Conservation (phyloP, 1,284 basidiomycete genomes). For the Cutaneotrichosporon sp. region DNA sequence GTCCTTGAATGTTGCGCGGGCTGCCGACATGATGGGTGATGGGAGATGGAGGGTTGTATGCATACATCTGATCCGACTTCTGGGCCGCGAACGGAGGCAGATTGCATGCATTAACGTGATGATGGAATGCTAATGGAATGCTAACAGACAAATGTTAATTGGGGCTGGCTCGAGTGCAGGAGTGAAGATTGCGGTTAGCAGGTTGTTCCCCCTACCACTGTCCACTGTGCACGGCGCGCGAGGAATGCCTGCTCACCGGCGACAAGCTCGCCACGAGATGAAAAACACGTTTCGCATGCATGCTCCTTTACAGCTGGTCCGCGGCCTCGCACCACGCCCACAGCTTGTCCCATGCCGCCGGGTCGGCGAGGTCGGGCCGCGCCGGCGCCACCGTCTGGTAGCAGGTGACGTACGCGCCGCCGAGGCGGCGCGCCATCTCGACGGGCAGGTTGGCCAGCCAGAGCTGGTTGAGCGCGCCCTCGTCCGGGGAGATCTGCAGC, state of each 20-base stretch:
- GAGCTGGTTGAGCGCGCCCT: constrained; percentile 51
- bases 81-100: not conserved
- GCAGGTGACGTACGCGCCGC: constrained; percentile 46
- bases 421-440: constrained; percentile 34
- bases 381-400: constrained; percentile 23
- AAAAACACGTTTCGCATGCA: too few relatives aligned
- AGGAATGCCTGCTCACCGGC: too few relatives aligned
- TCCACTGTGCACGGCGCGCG: too few relatives aligned
- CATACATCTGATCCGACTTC: not conserved
- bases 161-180: too few relatives aligned
- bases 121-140: too few relatives aligned
- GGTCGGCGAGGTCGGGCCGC: constrained; percentile 31
- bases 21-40: constrained; percentile 9
- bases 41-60: too few relatives aligned
- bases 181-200: too few relatives aligned
- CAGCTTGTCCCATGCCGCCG: constrained; percentile 28
- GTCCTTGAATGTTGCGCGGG: constrained; percentile 42
- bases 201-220: too few relatives aligned
- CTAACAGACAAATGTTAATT: too few relatives aligned
- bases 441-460: constrained; percentile 59
- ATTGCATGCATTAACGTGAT: not conserved
- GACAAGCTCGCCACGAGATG: too few relatives aligned
- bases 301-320: constrained; percentile 18
- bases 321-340: constrained; percentile 51
- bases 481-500: constrained; percentile 34